Evolutionary conservation across 2,329 filamentous ascomycete species (phyloP), one percentile per base, ranked within the genome.

Genomic region (Fusarium tuaranense): DNA sequence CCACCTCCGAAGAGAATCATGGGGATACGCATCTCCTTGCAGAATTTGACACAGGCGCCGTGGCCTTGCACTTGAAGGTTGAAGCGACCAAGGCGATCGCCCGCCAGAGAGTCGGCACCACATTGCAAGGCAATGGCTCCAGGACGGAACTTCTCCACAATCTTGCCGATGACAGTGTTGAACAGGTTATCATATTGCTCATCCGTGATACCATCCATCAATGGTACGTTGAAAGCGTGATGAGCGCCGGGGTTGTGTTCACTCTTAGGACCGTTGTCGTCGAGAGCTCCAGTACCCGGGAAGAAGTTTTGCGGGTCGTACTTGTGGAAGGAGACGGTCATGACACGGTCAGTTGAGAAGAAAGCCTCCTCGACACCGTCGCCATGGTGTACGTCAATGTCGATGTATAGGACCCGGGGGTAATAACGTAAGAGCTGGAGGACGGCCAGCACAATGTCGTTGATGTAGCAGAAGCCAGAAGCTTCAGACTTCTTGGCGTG

Each of bases 401-500:
- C 95, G 78, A 98, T 95, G 83, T 98, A 98, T 68, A 98, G 88
- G 9, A 98, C 95, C 59, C 95, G 93, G 18, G 95, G 92, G 78
- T 95, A 91, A 79, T 92, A 90, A 34, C 94, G 92, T 18, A 98
- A 87, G 12, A 99, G 89, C 81, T 98, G 93, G 41, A 98, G 89
- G 78, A 98, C 97, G 39, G 94, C 95, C 57, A 99, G 89, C 68
- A 98, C 97, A 78, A 98, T 98, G 83, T 99, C 97, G 83, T 99
- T 99, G 85, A 98, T 95, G 85, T 99, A 99, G 86, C 97, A 99
- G 84, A 99, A 99, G 0, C 97, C 97, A 16, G 93, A 96, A 0
- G 97, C 96, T 84, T 98, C 95, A 63, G 93, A 91, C 81, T 96
- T 97, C 84, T 98, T 98, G 55, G 97, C 97, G 80, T 99, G 97